Percentiles rank a stretch among this genome's conserved stretches.
Evolutionary conservation across 2,329 filamentous ascomycete species (phyloP).

Genomic region (Endoconidiophora laricicola): DNA sequence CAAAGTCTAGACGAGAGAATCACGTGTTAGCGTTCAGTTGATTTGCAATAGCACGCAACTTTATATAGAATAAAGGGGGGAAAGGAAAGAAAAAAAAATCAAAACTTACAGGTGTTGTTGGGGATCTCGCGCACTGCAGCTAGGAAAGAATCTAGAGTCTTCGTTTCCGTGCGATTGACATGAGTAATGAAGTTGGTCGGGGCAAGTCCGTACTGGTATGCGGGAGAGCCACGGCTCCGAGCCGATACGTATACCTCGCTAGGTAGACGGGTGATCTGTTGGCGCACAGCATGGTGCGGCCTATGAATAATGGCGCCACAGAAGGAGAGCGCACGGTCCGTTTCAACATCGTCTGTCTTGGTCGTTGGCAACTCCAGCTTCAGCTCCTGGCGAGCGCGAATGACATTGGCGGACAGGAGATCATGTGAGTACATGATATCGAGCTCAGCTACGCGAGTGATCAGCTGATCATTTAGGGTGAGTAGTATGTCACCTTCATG

Average conservation of each 20-base stretch:
- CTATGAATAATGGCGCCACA: constrained; percentile 87
- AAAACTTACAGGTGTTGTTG: constrained; percentile 67
- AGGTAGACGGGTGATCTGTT: constrained; percentile 93
- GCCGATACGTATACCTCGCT: constrained; percentile 93
- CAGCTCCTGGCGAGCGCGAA: constrained; percentile 71
- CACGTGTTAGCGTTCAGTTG: constrained; percentile 13
- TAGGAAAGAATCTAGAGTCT: constrained; percentile 67
- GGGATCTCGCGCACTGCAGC: constrained; percentile 70
- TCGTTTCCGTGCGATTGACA: constrained; percentile 77
- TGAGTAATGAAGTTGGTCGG: constrained; percentile 97
- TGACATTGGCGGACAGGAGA: constrained; percentile 64
- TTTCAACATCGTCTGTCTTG: constrained; percentile 78
- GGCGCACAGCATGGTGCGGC: constrained; percentile 87
- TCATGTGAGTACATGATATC: constrained; percentile 94
- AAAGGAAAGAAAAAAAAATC: not conserved
- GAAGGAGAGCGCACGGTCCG: constrained; percentile 79
- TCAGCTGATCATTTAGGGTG: constrained; percentile 77
- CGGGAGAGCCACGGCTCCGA: constrained; percentile 63
- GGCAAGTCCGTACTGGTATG: constrained; percentile 80
- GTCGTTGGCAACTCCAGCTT: constrained; percentile 67
- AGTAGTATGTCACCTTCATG: constrained; percentile 86
- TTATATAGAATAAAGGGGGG: not conserved
- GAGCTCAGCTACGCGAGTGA: constrained; percentile 82
- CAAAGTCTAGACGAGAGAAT: constrained; percentile 48
- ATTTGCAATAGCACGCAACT: not conserved